A percentile compares a stretch with the other conserved stretches of the same genome.
Evolutionary conservation across 31 red algal genomes (phyloP).

Genomic region (Bonnemaisonia californica): DNA sequence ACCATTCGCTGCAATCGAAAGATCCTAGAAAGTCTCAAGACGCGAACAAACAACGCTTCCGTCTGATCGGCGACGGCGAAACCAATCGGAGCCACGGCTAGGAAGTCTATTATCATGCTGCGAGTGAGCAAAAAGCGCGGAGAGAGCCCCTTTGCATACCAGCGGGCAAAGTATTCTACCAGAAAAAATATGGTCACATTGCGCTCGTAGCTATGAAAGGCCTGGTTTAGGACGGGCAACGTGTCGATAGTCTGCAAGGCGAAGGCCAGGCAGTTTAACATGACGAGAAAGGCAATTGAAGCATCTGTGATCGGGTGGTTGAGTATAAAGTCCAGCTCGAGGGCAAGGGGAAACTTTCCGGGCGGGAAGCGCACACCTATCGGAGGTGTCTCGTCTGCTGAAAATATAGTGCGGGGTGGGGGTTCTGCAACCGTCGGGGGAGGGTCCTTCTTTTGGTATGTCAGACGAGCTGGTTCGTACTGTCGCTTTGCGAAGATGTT

Average conservation of each 20-base stretch:
- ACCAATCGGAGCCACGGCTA: conserved; percentile 63
- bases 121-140: conserved; percentile 59
- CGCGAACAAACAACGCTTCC: conserved; percentile 57
- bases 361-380: conserved; percentile 33
- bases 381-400: background rate
- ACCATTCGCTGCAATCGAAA: conserved; percentile 65
- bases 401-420: background rate
- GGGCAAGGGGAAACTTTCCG: conserved; percentile 42
- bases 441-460: background rate
- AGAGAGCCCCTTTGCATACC: conserved; percentile 75
- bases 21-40: conserved; percentile 59
- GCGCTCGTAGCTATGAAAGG: conserved; percentile 51
- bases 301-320: conserved; percentile 67
- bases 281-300: conserved; percentile 45
- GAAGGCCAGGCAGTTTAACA: conserved; percentile 64
- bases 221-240: conserved; percentile 21
- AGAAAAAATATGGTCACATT: conserved; percentile 61
- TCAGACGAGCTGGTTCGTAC: background rate
- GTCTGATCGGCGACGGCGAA: conserved; percentile 66
- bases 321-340: conserved; percentile 63
- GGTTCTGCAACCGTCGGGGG: no score
- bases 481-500: background rate
- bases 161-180: conserved; percentile 74
- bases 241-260: conserved; percentile 65
- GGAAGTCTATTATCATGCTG: conserved; percentile 72